Conservation (phyloP, 306 rosid genomes). For the Amphicarpaea edgeworthii region DNA sequence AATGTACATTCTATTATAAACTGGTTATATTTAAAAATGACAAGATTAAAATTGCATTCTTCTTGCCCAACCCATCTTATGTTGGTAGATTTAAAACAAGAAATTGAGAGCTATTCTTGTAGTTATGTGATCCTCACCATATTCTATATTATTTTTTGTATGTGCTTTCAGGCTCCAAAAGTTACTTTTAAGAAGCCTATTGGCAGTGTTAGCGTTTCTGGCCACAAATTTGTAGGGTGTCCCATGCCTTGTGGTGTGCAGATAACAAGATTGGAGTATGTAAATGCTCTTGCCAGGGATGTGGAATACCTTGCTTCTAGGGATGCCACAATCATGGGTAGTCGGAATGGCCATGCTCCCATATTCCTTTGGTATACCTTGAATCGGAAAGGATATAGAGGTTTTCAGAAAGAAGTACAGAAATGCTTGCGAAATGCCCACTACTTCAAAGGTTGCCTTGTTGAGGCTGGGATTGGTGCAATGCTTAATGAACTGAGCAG, state of each 20-base stretch:
- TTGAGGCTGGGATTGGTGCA: slow-evolving; percentile 58
- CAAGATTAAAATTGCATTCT: slow-evolving; percentile 17
- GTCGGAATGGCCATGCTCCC: slow-evolving; percentile 71
- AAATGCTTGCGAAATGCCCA: slow-evolving; percentile 63
- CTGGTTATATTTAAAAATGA: slow-evolving; percentile 14
- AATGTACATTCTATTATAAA: slow-evolving; percentile 10
- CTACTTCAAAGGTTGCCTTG: slow-evolving; percentile 59
- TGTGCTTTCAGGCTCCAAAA: slow-evolving; percentile 60
- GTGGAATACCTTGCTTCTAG: slow-evolving; percentile 68
- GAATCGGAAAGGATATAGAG: slow-evolving; percentile 63
- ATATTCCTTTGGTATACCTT: slow-evolving; percentile 69
- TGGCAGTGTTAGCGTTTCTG: slow-evolving; percentile 68
- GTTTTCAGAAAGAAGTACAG: slow-evolving; percentile 68
- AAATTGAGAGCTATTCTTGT: slow-evolving; percentile 29
- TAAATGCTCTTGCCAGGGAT: slow-evolving; percentile 60
- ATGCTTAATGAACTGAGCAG: slow-evolving; percentile 69
- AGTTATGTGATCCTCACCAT: background rate
- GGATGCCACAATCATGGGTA: slow-evolving; percentile 69
- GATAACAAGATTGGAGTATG: slow-evolving; percentile 59
- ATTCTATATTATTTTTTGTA: slow-evolving; percentile 20
- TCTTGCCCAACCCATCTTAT: slow-evolving; percentile 25
- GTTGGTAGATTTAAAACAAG: slow-evolving; percentile 13
- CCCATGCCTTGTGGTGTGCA: slow-evolving; percentile 75
- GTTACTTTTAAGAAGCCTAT: slow-evolving; percentile 65
- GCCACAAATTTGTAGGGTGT: slow-evolving; percentile 70